Evolutionary conservation across 805 yeast genomes (phyloP).

Genomic region (Myxozyma neglecta): DNA sequence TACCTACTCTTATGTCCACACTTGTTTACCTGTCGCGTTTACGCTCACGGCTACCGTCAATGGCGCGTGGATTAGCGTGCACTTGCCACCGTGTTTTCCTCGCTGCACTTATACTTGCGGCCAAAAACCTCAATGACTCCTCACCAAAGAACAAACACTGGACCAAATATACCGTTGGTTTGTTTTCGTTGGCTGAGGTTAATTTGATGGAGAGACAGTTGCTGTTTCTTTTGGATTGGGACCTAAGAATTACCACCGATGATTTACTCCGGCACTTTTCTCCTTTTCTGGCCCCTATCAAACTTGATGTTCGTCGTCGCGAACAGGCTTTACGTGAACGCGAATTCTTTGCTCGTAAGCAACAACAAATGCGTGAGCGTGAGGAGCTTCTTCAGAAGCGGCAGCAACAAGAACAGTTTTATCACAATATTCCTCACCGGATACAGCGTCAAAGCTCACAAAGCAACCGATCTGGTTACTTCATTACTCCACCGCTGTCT

Average conservation of each 20-base stretch:
- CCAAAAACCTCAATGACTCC: conserved; percentile 88
- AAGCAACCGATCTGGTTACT: not conserved
- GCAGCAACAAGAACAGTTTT: conserved; percentile 1
- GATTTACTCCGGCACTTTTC: conserved; percentile 71
- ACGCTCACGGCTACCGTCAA: conserved; percentile 74
- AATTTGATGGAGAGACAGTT: conserved; percentile 90
- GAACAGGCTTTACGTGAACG: conserved; percentile 25
- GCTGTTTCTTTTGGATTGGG: conserved; percentile 81
- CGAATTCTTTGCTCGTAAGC: conserved; percentile 17
- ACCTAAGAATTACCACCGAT: conserved; percentile 63
- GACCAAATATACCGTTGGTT: conserved; percentile 88
- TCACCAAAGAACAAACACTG: conserved; percentile 95
- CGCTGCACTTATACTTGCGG: conserved; percentile 86
- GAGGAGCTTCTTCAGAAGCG: not conserved
- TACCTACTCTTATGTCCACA: conserved; percentile 92
- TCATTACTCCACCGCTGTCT: conserved; percentile 16
- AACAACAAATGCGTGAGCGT: conserved; percentile 15
- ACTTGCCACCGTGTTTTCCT: conserved; percentile 90
- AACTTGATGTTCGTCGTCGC: conserved; percentile 46
- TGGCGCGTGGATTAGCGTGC: conserved; percentile 84
- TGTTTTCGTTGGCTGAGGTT: conserved; percentile 72
- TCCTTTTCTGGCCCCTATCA: conserved; percentile 76
- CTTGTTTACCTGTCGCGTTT: conserved; percentile 78
- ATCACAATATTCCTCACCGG: conserved; percentile 21
- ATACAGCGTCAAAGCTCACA: not conserved